Evolutionary conservation across 768 basidiomycete genomes (phyloP), one percentile per base, ranked within the genome.

Genomic region (Russula griseocarnosa): DNA sequence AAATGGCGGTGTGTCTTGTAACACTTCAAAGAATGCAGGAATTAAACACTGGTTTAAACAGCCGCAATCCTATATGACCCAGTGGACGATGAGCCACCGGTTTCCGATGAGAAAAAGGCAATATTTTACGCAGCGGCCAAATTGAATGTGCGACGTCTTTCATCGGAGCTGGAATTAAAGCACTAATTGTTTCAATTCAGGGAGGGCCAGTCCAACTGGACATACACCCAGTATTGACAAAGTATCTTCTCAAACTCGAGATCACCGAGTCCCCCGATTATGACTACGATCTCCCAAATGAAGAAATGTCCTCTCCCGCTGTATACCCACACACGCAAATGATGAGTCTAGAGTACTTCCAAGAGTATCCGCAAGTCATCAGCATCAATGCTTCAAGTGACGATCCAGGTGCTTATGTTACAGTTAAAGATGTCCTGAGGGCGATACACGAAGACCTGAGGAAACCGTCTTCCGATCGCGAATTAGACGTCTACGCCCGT

Each of bases 291-390:
- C 50, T 60, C 4, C 63, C 63, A 32, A 30, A 54, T 3, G 63
- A 65, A 60, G 59, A 65, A 13, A 20, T 44, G 11, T n/a, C 20
- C 9, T 60, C 59, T 5, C 40, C 59, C 1, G 63, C 63, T 14
- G 53, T 55, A 2, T 8, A 60, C 24, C 63, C 63, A 10, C 47
- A 34, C 11, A 42, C 56, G 13, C 47, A 1, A 32, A 30, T 40
- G 7, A 9, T 65, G 11, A 42, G 14, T 8, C 59, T 65, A 6
- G 59, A 65, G 59, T 60, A 55, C 40, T 22, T 26, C 7, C 63
- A 60, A 56, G 63, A 53, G 4, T 59, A 60, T 46, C 63, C 63
- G 6, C 54, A 50, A 28, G 4, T 8, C 0, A 61, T 65, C 32
- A 22, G 8, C 7, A 16, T 65, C 10, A 32, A 26, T 14, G 20